These are phyloP conservation scores for Metschnikowia santaceciliae DNA, from an alignment of 805 yeast genomes.

Conservation along the genomic window DNA sequence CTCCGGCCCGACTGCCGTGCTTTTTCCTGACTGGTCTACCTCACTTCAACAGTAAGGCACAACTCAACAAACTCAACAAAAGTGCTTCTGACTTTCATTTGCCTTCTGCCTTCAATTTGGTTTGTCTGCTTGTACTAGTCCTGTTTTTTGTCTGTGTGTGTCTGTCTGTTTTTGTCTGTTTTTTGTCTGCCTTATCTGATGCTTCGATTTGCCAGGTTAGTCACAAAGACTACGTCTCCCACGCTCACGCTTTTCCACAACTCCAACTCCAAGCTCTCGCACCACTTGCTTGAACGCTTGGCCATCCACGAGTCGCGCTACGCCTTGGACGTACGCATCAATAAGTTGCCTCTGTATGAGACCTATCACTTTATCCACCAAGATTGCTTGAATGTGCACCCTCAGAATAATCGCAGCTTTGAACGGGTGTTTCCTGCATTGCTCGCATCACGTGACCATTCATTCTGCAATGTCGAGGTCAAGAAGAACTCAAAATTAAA, in stretches of 20 bases:
- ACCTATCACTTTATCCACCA: constrained; percentile 19
- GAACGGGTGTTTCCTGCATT: constrained; percentile 20
- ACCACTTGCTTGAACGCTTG: constrained; percentile 24
- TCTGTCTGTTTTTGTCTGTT: too few relatives aligned
- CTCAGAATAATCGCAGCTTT: constrained; percentile 19
- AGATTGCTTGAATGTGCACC: constrained; percentile 19
- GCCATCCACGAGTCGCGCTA: constrained; percentile 20
- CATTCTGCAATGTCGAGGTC: constrained; percentile 16
- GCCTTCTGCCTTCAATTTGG: too few relatives aligned
- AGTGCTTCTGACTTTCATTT: too few relatives aligned
- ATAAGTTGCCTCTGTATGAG: constrained; percentile 19
- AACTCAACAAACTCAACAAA: too few relatives aligned
- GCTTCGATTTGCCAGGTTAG: constrained; percentile 17
- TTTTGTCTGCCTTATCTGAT: neutral
- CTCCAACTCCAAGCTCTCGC: constrained; percentile 23
- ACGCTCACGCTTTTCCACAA: constrained; percentile 30
- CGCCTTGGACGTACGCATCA: constrained; percentile 18
- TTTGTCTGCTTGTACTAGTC: too few relatives aligned
- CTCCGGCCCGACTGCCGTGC: neutral
- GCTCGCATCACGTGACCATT: constrained; percentile 15
- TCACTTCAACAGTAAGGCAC: neutral
- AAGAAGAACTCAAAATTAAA: constrained; percentile 15
- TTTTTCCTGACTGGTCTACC: too few relatives aligned
- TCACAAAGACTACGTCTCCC: constrained; percentile 15
- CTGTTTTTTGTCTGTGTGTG: too few relatives aligned